Evolutionary conservation across 2,329 filamentous ascomycete genomes (phyloP), one percentile per base, ranked within the genome.

Genomic region (Colletotrichum tropicicola): DNA sequence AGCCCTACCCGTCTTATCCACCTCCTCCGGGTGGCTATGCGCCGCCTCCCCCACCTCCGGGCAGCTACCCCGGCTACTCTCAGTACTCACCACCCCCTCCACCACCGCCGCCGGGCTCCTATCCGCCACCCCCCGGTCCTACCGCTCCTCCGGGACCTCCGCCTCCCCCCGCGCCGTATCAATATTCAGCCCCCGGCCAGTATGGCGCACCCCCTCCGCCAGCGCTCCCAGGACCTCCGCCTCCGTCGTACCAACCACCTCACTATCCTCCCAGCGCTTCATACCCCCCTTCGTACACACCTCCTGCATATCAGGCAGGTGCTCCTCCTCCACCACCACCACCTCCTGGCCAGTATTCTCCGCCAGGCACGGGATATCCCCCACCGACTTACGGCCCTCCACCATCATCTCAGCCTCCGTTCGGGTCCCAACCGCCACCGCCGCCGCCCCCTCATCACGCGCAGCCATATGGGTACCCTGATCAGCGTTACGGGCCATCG

Each of bases 111-210:
- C 45, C 62, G n/a, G 48, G 53, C 15, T 43, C 65, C 19, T 56
- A 56, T 15, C 63, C 57, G 15, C 52, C 49, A 19, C 58, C 64
- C 9, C 47, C 63, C 12, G 48, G 19, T 12, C 62, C 59, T 44
- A 43, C 53, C 12, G 41, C 32, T n/a, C 54, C 17, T 48, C 41
- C 56, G 9, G 61, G 48, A 8, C 60, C 54, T 27, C 55, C 65
- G 7, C 48, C 9, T 6, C 55, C 54, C 13, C 8, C 61, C 10
- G 41, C 28, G 23, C 45, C 52, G 6, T 62, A 56, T 15, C 53
- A 51, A n/a, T 58, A 73, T 39, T 59, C 75, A 56, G 64, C 70
- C 51, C 65, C 73, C 57, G 71, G 71, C 63, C 71, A 75, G 51
- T 55, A 64, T 39, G 69, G 73, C 63, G 76, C 71, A 23, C 77